These are phyloP conservation scores for Nematocida major DNA, from an alignment of 371 early-diverging fungal species.

Conservation along the genomic window DNA sequence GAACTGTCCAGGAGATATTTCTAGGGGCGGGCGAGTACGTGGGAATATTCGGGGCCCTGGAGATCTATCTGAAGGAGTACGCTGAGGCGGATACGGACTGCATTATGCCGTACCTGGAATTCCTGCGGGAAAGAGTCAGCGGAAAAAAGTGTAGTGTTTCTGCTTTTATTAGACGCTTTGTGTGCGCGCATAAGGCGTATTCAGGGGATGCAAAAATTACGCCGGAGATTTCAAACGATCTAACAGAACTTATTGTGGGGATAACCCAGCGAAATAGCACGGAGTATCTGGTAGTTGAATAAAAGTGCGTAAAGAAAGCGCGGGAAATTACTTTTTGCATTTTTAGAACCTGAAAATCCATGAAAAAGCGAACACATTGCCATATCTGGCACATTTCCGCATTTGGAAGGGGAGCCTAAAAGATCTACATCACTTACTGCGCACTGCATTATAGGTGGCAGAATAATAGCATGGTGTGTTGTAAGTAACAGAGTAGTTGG, in stretches of 20 bases:
- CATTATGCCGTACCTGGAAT: slow-evolving; percentile 66
- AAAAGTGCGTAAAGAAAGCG: too few relatives aligned
- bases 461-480: too few relatives aligned
- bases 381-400: too few relatives aligned
- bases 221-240: slow-evolving; percentile 75
- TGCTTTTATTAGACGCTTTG: slow-evolving; percentile 79
- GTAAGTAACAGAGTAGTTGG: too few relatives aligned
- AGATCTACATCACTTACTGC: too few relatives aligned
- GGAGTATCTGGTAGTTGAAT: slow-evolving; percentile 37
- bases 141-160: slow-evolving; percentile 63
- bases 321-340: too few relatives aligned
- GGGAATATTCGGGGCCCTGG: slow-evolving; percentile 47
- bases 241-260: slow-evolving; percentile 61
- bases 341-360: too few relatives aligned
- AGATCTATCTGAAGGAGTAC: slow-evolving; percentile 66
- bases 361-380: too few relatives aligned
- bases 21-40: slow-evolving; percentile 70
- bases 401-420: too few relatives aligned
- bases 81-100: slow-evolving; percentile 63
- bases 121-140: slow-evolving; percentile 68
- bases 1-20: slow-evolving; percentile 83
- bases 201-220: slow-evolving; percentile 78
- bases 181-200: slow-evolving; percentile 78
- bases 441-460: too few relatives aligned
- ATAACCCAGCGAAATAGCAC: slow-evolving; percentile 38